Evolutionary conservation across 129 eudicot species (phyloP).

Genomic region (Helianthus tuberosus): DNA sequence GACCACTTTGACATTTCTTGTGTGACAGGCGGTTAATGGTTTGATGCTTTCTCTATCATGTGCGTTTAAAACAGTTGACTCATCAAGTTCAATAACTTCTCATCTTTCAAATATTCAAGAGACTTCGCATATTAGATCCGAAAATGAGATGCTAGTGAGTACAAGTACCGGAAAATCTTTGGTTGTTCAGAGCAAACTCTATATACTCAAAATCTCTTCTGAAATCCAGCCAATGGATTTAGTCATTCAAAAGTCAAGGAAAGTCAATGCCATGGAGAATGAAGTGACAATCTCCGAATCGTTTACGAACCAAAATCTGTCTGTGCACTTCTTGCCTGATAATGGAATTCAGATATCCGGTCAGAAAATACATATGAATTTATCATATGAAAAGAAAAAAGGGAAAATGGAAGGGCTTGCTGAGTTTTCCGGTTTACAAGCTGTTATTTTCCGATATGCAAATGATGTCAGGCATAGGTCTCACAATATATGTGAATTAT

Average conservation of each 20-base stretch:
- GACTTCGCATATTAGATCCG: constrained; percentile 35
- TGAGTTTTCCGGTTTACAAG: constrained; percentile 47
- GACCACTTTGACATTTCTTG: constrained; percentile 20
- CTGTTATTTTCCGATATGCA: constrained; percentile 45
- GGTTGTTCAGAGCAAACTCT: constrained; percentile 22
- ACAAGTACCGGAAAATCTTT: constrained; percentile 32
- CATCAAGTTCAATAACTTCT: constrained; percentile 32
- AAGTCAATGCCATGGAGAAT: constrained; percentile 33
- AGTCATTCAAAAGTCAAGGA: constrained; percentile 60
- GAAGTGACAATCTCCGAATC: constrained; percentile 30
- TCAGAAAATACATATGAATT: constrained; percentile 28
- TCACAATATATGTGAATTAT: constrained; percentile 56
- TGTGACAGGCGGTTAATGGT: constrained; percentile 52
- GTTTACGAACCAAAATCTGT: constrained; percentile 33
- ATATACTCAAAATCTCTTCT: constrained; percentile 41
- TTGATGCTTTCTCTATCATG: constrained; percentile 38
- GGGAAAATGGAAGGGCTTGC: constrained; percentile 43
- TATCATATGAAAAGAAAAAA: constrained; percentile 42
- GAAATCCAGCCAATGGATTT: constrained; percentile 63
- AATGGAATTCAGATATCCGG: constrained; percentile 61
- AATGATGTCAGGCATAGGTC: constrained; percentile 43
- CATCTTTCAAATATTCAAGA: constrained; percentile 33
- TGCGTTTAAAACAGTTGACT: constrained; percentile 25
- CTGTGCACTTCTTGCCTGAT: constrained; percentile 45
- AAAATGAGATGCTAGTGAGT: constrained; percentile 29